Base-by-base conservation (phyloP, 768 basidiomycete genomes). In the Leccinum obscurum region DNA sequence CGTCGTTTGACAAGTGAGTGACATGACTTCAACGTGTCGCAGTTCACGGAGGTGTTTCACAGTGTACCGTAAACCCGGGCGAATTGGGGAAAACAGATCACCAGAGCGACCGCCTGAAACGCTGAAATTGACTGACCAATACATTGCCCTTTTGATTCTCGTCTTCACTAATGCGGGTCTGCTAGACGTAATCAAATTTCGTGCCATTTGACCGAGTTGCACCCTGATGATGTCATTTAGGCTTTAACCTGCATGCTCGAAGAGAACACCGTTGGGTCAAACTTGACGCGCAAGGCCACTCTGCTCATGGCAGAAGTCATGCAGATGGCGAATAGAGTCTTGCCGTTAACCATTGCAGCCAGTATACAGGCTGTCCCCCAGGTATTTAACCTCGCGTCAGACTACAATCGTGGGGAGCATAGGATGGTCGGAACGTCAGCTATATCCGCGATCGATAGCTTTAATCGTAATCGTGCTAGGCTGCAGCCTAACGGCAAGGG, bases 61-160 rank as follows among this genome's bases (percentile, higher is more conserved):
- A 90, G 87, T 90, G 87, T 90, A 88, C 70, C 85, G 84, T 37
- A 85, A 80, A 72, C 76, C 66, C 30, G 70, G 62, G 34, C 68
- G 53, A 41, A 59, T 64, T 41, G 61, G 65, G 20, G 75, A 66
- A 77, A 82, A 67, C 54, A 75, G 81, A 52, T 65, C 70, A 14
- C 70, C 71, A 13, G 88, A 90, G 57, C 80, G 81, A 56, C 68
- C 74, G 3, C 76, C 78, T 35, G 82, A 82, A 61, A 82, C 83
- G 5, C 77, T 94, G 48, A 95, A 90, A 68, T 74, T 98, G 26
- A 90, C 94, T 2, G 95, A 98, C 67, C 97, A 98, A 68, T 98
- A 94, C 70, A 84, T 95, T 54, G 90, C 91, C 0, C 78, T 99
- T 14, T 78, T 98, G 5, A 80, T 98, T 8, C 79, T 91, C 17